Conservation (phyloP, 306 rosid genomes). For the Citrullus amarus region DNA sequence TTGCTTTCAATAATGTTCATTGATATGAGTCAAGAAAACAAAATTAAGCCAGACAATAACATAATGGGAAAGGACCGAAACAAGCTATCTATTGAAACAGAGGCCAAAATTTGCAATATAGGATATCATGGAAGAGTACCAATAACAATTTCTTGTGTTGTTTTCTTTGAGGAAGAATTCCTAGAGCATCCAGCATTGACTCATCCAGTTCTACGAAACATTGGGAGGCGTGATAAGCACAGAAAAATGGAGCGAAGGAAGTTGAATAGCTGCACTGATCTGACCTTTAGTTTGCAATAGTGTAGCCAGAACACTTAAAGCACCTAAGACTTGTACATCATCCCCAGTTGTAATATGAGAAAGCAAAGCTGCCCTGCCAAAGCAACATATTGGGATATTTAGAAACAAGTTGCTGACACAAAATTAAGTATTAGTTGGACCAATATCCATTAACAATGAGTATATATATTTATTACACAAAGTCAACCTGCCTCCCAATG, state of each 20-base stretch:
- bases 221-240: constrained; percentile 15
- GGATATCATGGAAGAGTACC: constrained; percentile 32
- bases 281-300: constrained; percentile 91
- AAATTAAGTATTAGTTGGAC: background rate
- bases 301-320: constrained; percentile 60
- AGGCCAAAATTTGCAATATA: background rate
- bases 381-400: background rate
- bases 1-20: background rate
- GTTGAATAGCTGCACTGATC: constrained; percentile 8
- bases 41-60: background rate
- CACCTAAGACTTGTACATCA: constrained; percentile 64
- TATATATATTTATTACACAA: background rate
- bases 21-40: background rate
- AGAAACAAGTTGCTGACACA: background rate
- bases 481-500: background rate
- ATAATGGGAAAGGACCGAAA: background rate
- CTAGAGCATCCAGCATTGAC: constrained; percentile 82
- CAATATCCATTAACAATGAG: background rate
- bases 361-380: constrained; percentile 65
- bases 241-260: constrained; percentile 15
- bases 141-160: constrained; percentile 76
- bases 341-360: constrained; percentile 56
- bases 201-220: constrained; percentile 64
- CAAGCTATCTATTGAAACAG: background rate
- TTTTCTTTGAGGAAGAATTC: constrained; percentile 91